Evolutionary conservation across 225 moss, liverwort and hornwort genomes (phyloP).

Genomic region (Ulota crispa): DNA sequence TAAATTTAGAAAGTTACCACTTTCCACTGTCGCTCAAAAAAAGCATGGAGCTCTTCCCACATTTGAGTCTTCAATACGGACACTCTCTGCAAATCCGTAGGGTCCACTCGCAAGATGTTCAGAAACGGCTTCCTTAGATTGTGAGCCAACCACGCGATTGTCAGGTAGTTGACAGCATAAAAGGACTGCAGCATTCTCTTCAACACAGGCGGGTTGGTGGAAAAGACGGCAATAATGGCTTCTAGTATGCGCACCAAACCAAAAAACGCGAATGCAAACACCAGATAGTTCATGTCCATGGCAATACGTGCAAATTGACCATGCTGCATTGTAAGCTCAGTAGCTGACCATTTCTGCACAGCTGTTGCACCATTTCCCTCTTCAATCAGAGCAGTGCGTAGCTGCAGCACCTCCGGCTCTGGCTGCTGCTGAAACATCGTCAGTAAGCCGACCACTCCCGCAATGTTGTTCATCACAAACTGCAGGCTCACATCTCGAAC

Average conservation of each 20-base stretch:
- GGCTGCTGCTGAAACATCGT: conserved; percentile 39
- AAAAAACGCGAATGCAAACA: conserved; percentile 49
- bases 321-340: conserved; percentile 62
- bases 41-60: conserved; percentile 56
- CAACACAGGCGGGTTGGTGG: conserved; percentile 42
- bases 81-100: conserved; percentile 38
- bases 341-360: conserved; percentile 52
- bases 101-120: conserved; percentile 47
- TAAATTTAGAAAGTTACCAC: conserved; percentile 32
- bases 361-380: conserved; percentile 42
- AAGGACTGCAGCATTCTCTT: conserved; percentile 41
- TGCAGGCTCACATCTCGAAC: conserved; percentile 39
- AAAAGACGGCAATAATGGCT: conserved; percentile 37
- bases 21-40: conserved; percentile 66
- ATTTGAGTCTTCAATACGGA: conserved; percentile 31
- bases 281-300: conserved; percentile 47
- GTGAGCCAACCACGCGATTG: conserved; percentile 58
- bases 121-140: conserved; percentile 45
- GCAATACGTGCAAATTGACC: conserved; percentile 45
- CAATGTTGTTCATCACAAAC: conserved; percentile 44
- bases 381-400: conserved; percentile 36
- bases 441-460: conserved; percentile 34
- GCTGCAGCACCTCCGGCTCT: conserved; percentile 34
- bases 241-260: conserved; percentile 52
- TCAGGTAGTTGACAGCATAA: conserved; percentile 44